Percentiles rank a stretch among this genome's conserved stretches.
Evolutionary conservation across 257 asterid species (phyloP).

Genomic region (Coffea eugenioides): DNA sequence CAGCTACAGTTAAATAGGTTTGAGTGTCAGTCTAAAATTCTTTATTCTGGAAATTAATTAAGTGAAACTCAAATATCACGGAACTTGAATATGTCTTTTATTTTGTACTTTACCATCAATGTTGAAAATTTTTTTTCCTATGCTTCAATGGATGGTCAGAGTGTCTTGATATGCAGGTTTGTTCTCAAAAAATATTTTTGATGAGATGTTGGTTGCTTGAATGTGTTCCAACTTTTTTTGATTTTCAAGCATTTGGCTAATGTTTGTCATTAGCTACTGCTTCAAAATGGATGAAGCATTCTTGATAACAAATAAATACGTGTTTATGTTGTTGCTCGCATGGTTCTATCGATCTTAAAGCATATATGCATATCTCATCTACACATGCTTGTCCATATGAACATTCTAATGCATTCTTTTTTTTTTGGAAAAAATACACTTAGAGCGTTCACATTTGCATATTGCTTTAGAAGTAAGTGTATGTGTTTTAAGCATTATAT

Average conservation of each 20-base stretch:
- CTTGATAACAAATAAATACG: too few species aligned
- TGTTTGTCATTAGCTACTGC: neutral
- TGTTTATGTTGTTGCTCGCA: neutral
- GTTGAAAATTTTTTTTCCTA: too few species aligned
- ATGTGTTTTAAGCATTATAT: neutral
- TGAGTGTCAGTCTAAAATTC: neutral
- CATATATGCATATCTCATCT: neutral
- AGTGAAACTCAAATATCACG: neutral
- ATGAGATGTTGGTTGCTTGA: neutral
- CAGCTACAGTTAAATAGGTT: neutral
- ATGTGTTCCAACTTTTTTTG: too few species aligned
- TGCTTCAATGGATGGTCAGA: neutral
- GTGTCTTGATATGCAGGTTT: neutral
- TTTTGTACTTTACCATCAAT: too few species aligned
- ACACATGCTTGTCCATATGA: neutral
- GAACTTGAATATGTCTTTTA: too few species aligned
- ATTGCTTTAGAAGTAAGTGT: neutral
- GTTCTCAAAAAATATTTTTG: too few species aligned
- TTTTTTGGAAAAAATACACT: too few species aligned
- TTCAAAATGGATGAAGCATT: too few species aligned
- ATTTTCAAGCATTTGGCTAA: neutral
- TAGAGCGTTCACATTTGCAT: neutral
- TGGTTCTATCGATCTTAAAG: too few species aligned
- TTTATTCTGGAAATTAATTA: too few species aligned
- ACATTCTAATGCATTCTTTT: neutral